phyloP scores from a whole-genome alignment of 192 early-diverging fungal genomes.

The Spinellus fusiger region DNA sequence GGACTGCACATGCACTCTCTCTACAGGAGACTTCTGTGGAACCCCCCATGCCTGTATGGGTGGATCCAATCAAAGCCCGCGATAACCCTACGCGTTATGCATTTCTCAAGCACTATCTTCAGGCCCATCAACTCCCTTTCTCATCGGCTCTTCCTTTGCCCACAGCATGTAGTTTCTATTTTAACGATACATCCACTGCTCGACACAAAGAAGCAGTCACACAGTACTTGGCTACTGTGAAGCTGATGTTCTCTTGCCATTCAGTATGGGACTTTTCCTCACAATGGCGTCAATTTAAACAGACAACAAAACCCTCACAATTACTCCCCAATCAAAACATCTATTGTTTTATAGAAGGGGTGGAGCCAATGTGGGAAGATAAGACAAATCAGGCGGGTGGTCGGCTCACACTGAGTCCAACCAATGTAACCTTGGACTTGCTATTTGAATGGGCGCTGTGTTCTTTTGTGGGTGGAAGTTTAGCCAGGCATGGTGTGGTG shows the following conservation, averaged over 20 bases:
- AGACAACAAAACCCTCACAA: conserved; percentile 31
- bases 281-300: conserved; percentile 38
- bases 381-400: conserved; percentile 68
- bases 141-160: conserved; percentile 8
- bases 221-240: conserved; percentile 40
- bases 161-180: conserved; percentile 21
- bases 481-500: conserved; percentile 22
- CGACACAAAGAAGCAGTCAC: conserved; percentile 28
- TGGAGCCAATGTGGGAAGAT: conserved; percentile 82
- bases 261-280: conserved; percentile 43
- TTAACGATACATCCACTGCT: conserved; percentile 46
- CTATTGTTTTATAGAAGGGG: conserved; percentile 59
- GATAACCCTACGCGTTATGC: conserved; percentile 18
- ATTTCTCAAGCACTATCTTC: conserved; percentile 11
- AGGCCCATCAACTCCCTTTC: background rate
- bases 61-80: conserved; percentile 9
- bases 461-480: conserved; percentile 39
- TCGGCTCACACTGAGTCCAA: conserved; percentile 32
- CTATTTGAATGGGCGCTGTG: conserved; percentile 41
- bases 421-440: conserved; percentile 23
- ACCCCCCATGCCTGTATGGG: conserved; percentile 20
- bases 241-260: conserved; percentile 37
- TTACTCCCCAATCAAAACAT: conserved; percentile 62
- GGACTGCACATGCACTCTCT: background rate
- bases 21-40: background rate